Evolutionary conservation across 2,329 filamentous ascomycete species (phyloP).

Genomic region (Calonectria pteridis): DNA sequence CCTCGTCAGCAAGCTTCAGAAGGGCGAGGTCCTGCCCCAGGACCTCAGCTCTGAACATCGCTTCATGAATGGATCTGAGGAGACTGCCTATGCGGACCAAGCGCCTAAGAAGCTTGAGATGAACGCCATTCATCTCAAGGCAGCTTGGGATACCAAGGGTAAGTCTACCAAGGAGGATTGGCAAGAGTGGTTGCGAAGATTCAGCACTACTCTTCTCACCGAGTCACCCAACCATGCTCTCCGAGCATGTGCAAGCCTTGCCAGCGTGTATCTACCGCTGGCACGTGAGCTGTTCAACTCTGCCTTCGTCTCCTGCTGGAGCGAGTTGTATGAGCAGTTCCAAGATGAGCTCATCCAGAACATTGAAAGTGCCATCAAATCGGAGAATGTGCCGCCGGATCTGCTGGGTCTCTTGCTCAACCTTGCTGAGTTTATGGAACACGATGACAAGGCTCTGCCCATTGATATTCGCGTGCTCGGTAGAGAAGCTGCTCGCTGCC

Average conservation of each 20-base stretch:
- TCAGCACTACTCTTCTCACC: constrained; percentile 93
- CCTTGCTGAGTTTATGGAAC: constrained; percentile 99
- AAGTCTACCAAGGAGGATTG: constrained; percentile 99
- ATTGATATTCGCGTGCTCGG: constrained; percentile 97
- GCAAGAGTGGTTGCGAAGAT: constrained; percentile 98
- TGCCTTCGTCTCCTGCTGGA: constrained; percentile 99
- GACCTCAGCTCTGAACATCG: constrained; percentile 89
- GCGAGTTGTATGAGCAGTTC: constrained; percentile 95
- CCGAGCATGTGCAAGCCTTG: constrained; percentile 90
- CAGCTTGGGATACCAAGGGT: constrained; percentile 95
- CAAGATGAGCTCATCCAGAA: constrained; percentile 96
- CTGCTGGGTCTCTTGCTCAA: constrained; percentile 95
- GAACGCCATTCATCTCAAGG: constrained; percentile 96
- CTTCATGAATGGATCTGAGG: constrained; percentile 83
- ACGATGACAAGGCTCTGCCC: constrained; percentile 97
- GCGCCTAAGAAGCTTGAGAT: constrained; percentile 95
- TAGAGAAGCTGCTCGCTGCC: constrained; percentile 94
- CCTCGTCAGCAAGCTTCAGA: constrained; percentile 91
- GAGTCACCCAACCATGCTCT: constrained; percentile 97
- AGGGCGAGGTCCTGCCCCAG: constrained; percentile 94
- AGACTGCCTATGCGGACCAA: constrained; percentile 85
- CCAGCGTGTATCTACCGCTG: constrained; percentile 90
- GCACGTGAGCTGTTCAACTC: constrained; percentile 98
- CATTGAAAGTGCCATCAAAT: constrained; percentile 95
- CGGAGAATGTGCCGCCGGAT: constrained; percentile 94